Evolutionary conservation across 108 stramenopile genomes (phyloP).

Genomic region (Pseudonitzschia multiseries): DNA sequence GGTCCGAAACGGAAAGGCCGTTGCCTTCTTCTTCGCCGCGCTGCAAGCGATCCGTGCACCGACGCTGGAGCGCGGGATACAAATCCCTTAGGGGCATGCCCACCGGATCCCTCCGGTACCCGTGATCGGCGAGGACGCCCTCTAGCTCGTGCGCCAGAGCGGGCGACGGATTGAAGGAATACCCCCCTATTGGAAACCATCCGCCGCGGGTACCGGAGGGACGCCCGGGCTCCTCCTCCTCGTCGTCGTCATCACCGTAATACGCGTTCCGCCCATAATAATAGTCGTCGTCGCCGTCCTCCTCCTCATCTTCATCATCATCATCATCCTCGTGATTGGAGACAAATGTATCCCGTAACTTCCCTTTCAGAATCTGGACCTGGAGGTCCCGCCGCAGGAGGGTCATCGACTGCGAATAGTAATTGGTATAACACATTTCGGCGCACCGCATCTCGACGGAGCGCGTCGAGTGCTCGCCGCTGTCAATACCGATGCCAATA

Average conservation of each 20-base stretch:
- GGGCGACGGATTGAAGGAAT: background rate
- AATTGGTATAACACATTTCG: background rate
- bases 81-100: slow-evolving; percentile 21
- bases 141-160: background rate
- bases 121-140: slow-evolving; percentile 6
- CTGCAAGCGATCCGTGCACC: background rate
- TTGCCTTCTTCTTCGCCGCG: too few species aligned
- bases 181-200: background rate
- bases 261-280: background rate
- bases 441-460: background rate
- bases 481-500: too few species aligned
- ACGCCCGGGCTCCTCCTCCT: background rate
- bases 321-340: background rate
- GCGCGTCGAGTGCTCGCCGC: background rate
- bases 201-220: too few species aligned
- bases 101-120: slow-evolving; percentile 3
- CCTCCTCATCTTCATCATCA: background rate
- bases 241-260: background rate
- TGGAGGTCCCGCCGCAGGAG: background rate
- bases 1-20: slow-evolving; percentile 1
- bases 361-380: background rate
- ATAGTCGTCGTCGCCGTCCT: too few species aligned
- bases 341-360: background rate
- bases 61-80: background rate
- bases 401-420: background rate